A percentile compares a stretch with the other conserved stretches of the same genome.
phyloP scores from a whole-genome alignment of 2,329 filamentous ascomycete genomes.

The Blumeria graminis region DNA sequence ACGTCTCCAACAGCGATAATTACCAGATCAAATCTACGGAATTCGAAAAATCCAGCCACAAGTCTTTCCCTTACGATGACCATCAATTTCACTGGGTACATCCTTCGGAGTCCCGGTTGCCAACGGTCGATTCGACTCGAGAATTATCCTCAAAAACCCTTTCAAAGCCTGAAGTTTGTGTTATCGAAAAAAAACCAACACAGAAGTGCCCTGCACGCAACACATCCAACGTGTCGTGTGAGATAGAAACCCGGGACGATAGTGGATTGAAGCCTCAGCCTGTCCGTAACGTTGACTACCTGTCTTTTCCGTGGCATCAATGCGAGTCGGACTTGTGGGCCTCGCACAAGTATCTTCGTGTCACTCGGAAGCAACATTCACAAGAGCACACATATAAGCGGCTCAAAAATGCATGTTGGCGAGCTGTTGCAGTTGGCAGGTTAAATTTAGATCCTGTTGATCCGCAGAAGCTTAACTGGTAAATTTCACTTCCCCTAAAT shows the following conservation, averaged over 20 bases:
- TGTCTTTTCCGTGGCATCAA: conserved; percentile 73
- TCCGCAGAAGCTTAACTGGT: conserved; percentile 88
- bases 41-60: background rate
- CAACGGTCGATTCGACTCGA: background rate
- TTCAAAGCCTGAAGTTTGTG: too few species aligned
- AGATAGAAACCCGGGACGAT: conserved; percentile 22
- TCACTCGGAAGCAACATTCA: conserved; percentile 52
- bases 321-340: conserved; percentile 87
- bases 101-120: background rate
- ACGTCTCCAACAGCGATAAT: background rate
- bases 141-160: background rate
- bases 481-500: conserved; percentile 15
- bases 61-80: background rate
- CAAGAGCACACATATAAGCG: conserved; percentile 37
- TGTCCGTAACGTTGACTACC: conserved; percentile 73
- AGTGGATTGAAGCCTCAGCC: conserved; percentile 30
- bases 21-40: background rate
- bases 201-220: background rate
- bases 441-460: conserved; percentile 69
- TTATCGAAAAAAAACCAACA: background rate
- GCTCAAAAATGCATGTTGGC: conserved; percentile 89
- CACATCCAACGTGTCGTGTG: background rate
- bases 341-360: conserved; percentile 83
- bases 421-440: conserved; percentile 87
- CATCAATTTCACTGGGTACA: background rate